Percentiles rank a stretch among this genome's conserved stretches.
phyloP scores from a whole-genome alignment of 208 protist genomes.

The Angomonas ambiguus region DNA sequence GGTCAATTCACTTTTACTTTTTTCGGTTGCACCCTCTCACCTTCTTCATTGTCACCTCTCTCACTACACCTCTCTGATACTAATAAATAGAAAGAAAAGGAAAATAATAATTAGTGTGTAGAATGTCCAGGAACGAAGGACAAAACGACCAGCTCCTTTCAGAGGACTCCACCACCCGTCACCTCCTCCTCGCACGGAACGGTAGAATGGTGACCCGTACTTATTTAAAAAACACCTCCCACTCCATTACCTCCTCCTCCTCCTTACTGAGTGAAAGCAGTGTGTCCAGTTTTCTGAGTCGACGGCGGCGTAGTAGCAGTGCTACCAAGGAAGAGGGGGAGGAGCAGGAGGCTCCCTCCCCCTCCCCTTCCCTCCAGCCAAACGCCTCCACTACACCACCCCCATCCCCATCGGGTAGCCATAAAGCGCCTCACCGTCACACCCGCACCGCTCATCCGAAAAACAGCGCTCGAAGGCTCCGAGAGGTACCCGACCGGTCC shows the following conservation, averaged over 20 bases:
- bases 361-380: not conserved
- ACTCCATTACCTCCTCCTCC: too few species aligned
- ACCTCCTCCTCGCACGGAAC: slow-evolving; percentile 4
- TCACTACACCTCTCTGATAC: slow-evolving; percentile 3
- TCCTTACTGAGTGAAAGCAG: not conserved
- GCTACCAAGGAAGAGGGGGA: too few species aligned
- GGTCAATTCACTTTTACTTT: too few species aligned
- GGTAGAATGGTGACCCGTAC: slow-evolving; percentile 8
- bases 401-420: not conserved
- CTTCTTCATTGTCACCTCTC: slow-evolving; percentile 5
- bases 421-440: too few species aligned
- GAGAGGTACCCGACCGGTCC: slow-evolving; percentile 67
- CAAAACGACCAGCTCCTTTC: too few species aligned
- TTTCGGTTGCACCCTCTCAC: too few species aligned
- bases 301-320: not conserved
- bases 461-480: too few species aligned
- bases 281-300: slow-evolving; percentile 28
- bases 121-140: too few species aligned
- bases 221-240: not conserved
- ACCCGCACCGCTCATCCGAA: too few species aligned
- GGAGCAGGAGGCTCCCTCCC: not conserved
- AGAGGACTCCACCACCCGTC: too few species aligned
- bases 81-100: too few species aligned
- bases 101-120: too few species aligned
- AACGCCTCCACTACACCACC: not conserved